Evolutionary conservation across 2,329 filamentous ascomycete genomes (phyloP), one percentile per base, ranked within the genome.

Genomic region (Cordyceps tenuipes): DNA sequence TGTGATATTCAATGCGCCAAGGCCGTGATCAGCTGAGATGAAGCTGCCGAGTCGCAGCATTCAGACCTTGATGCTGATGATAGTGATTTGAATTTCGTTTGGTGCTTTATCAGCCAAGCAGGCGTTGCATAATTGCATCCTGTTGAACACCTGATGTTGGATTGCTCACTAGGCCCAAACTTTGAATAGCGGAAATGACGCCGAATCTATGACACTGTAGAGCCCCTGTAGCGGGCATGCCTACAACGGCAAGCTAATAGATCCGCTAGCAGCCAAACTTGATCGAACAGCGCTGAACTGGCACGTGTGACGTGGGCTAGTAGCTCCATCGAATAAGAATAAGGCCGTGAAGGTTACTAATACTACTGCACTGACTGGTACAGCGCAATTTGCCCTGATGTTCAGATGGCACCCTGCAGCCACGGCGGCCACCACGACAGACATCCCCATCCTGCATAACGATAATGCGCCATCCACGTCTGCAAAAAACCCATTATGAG

Each of bases 281-380:
- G 34, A 36, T 36, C 12, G 34, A 13, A 36, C 34, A 10, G 34
- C 34, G 34, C 34, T 12, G 34, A 10, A 36, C 34, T 36, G 2
- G 34, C 34, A 36, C 12, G 34, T 12, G 3, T 34, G n/a, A n/a
- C n/a, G 17, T 50, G 17, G 4, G 41, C 26, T 31, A 31, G 23
- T 23, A 46, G 41, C 52, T 55, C 52, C 52, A 55, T 56, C 41
- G 23, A 56, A 56, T 47, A 56, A 56, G 43, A 56, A 56, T 36
- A 56, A 56, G 43, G 41, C 41, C 53, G 23, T 9, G 31, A 19
- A 5, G 26, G 17, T 29, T 19, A 5, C 43, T 17, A n/a, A 5
- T 21, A 5, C 43, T 19, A 5, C 43, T 17, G 3, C 3, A 19
- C 39, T n/a, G 39, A 34, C 39, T n/a, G 39, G 12, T 47, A 41